Evolutionary conservation across 345 rosid genomes (phyloP), one percentile per base, ranked within the genome.

Genomic region (Hypericum androsaemum): DNA sequence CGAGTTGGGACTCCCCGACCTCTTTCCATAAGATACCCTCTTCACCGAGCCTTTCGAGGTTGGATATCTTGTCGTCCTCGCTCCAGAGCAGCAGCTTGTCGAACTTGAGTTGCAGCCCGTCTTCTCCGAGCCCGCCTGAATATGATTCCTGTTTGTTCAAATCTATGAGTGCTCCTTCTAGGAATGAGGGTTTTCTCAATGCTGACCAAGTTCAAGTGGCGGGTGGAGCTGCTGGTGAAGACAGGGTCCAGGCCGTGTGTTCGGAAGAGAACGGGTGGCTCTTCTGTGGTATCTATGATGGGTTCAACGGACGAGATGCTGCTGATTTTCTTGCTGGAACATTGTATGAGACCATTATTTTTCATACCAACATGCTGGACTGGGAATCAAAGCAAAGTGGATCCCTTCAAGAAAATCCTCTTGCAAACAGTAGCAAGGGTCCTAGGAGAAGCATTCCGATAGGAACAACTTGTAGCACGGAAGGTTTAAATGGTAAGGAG

Each of bases 211-310:
- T 92, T 58, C 98, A 92, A 67, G 82, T 85, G 52, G 98, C 98
- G 2, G 98, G 96, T 11, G 98, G 98, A 52, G 98, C 98, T 60
- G 98, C 98, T 11, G 98, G 98, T 28, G 96, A 92, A 71, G 98
- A 85, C 71, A 78, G 96, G 54, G 96, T 92, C 60, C 98, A 92
- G 61, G 98, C 96, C 39, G 94, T 92, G 62, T 92, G 98, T 65
- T 92, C 95, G 57, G 96, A 88, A 66, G 98, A 92, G 70, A 79
- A 88, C 13, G 96, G 94, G 16, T 85, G 83, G 95, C 79, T 92
- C 8, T 88, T 85, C 53, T 88, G 98, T 41, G 95, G 84, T 7
- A 85, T 92, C 35, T 92, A 83, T 53, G 98, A 88, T 45, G 98
- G 98, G 6, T 92, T 92, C 53, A 92, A 92, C 51, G 96, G 98